These are phyloP conservation scores for Fusarium pseudoanthophilum DNA, from an alignment of 2,329 filamentous ascomycete species.

Conservation along the genomic window DNA sequence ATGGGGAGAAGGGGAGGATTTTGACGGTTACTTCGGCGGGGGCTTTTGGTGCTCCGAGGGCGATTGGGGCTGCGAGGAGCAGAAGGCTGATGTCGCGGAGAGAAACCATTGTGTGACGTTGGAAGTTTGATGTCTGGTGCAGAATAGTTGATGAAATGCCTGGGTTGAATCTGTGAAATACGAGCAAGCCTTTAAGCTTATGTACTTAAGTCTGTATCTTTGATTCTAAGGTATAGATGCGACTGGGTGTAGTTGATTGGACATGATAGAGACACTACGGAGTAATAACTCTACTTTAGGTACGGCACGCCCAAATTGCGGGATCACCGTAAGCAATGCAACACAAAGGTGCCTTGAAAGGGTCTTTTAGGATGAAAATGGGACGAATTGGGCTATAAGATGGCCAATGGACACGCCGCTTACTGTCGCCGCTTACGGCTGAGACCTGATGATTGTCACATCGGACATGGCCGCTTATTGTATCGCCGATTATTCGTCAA, in stretches of 20 bases:
- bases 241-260: too few relatives aligned
- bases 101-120: neutral
- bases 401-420: neutral
- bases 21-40: neutral
- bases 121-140: neutral
- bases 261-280: neutral
- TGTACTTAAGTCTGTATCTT: fast-evolving
- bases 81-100: neutral
- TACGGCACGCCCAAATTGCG: neutral
- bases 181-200: fast-evolving
- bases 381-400: fast-evolving
- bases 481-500: neutral
- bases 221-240: too few relatives aligned
- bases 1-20: neutral
- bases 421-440: neutral
- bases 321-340: neutral
- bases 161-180: fast-evolving
- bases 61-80: neutral
- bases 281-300: neutral
- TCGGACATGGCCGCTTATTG: neutral
- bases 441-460: neutral
- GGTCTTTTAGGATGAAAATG: fast-evolving
- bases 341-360: neutral
- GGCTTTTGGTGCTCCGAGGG: neutral
- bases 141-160: neutral